Percentiles rank a stretch among this genome's conserved stretches.
Conservation (phyloP, 345 rosid species). For the Brassica juncea region DNA sequence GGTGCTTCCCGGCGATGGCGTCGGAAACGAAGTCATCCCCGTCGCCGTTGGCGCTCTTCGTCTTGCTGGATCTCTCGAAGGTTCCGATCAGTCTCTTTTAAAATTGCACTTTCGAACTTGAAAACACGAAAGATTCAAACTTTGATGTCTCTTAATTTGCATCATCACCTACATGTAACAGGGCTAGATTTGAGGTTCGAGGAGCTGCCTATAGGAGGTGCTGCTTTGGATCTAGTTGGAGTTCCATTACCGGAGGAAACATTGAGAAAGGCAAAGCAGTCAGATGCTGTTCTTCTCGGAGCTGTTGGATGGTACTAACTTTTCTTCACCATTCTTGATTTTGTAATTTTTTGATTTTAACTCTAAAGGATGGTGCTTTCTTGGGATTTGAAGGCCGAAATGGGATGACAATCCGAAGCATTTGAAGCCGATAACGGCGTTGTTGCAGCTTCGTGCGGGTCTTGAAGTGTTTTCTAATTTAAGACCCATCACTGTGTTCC, state of each 20-base stretch:
- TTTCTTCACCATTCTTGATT: background rate
- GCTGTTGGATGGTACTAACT: slow-evolving; percentile 30
- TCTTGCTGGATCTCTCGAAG: slow-evolving; percentile 29
- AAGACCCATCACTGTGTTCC: slow-evolving; percentile 28
- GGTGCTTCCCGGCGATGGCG: slow-evolving; percentile 35
- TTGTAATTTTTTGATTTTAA: background rate
- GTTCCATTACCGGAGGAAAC: slow-evolving; percentile 29
- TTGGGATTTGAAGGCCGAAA: slow-evolving; percentile 14
- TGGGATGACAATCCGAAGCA: slow-evolving; percentile 24
- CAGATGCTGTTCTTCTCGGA: slow-evolving; percentile 34
- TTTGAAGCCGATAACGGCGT: slow-evolving; percentile 12
- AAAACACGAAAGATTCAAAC: background rate
- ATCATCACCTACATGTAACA: background rate
- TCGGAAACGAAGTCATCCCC: slow-evolving; percentile 32
- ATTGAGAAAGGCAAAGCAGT: slow-evolving; percentile 27
- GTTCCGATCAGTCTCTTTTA: background rate
- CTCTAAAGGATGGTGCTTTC: background rate
- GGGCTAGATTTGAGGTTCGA: slow-evolving; percentile 21
- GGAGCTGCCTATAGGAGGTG: slow-evolving; percentile 28
- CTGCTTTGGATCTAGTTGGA: slow-evolving; percentile 29
- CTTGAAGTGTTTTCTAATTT: slow-evolving; percentile 28
- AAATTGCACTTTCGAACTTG: background rate
- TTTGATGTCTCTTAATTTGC: background rate
- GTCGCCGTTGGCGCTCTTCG: slow-evolving; percentile 25
- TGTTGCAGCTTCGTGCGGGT: slow-evolving; percentile 30